phyloP scores from a whole-genome alignment of 202 grass and related monocot species.

The Elaeis oleifera region DNA sequence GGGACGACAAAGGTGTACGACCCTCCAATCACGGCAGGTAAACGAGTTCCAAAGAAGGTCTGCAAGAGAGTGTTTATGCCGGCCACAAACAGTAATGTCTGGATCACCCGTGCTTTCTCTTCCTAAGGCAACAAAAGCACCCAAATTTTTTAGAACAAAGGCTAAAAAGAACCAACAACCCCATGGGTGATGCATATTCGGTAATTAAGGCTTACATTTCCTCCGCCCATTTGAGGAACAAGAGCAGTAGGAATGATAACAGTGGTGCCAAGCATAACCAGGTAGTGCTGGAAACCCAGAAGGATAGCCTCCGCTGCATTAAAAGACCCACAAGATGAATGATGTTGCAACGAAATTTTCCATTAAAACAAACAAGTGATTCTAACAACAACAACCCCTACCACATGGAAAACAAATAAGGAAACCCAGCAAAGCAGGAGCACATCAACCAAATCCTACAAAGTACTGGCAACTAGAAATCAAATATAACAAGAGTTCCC shows the following conservation, averaged over 20 bases:
- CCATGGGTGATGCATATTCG: neutral
- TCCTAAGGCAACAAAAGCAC: neutral
- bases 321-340: neutral
- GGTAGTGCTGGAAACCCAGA: constrained; percentile 16
- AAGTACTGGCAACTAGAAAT: too few species aligned
- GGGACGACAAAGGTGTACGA: constrained; percentile 15
- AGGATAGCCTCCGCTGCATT: constrained; percentile 3
- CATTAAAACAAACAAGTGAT: too few species aligned
- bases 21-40: constrained; percentile 16
- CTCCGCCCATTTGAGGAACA: constrained; percentile 20
- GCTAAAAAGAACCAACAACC: neutral
- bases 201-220: constrained; percentile 1
- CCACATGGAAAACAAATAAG: too few species aligned
- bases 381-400: too few species aligned
- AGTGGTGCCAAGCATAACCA: constrained; percentile 16
- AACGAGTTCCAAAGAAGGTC: constrained; percentile 10
- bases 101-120: constrained; percentile 18
- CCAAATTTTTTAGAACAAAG: neutral
- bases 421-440: too few species aligned
- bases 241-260: constrained; percentile 16
- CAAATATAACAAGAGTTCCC: too few species aligned
- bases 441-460: too few species aligned
- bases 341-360: too few species aligned
- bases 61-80: constrained; percentile 15
- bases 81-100: constrained; percentile 7